Evolutionary conservation across 164 flowering plant species (phyloP).

Genomic region (Magnolia sinica): DNA sequence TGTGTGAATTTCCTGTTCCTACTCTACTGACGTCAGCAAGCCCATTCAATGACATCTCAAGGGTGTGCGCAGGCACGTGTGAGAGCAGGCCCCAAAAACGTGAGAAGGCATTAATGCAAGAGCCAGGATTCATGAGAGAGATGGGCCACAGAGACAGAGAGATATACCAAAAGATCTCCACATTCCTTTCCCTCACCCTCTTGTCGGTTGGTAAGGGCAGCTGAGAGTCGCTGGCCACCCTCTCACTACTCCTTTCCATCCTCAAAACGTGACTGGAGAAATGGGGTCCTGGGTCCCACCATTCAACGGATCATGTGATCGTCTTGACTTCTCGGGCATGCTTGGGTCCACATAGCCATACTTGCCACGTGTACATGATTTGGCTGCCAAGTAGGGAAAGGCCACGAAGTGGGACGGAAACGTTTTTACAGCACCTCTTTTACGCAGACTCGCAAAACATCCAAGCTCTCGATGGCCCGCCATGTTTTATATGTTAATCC

Average conservation of each 20-base stretch:
- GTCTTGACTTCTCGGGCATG: not conserved
- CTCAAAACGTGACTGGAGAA: not conserved
- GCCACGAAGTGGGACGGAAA: too few relatives aligned
- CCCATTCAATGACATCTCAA: too few relatives aligned
- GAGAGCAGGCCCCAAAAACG: not conserved
- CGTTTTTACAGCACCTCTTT: too few relatives aligned
- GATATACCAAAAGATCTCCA: slow-evolving; percentile 1
- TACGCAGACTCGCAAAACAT: too few relatives aligned
- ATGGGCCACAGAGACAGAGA: not conserved
- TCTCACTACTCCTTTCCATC: not conserved
- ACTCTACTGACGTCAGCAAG: too few relatives aligned
- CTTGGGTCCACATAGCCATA: not conserved
- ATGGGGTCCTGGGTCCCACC: not conserved
- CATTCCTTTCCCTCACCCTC: not conserved
- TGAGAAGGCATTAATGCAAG: not conserved
- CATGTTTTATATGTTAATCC: too few relatives aligned
- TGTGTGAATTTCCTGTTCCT: too few relatives aligned
- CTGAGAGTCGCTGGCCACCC: not conserved
- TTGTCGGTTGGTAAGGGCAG: slow-evolving; percentile 14
- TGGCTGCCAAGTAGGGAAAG: too few relatives aligned
- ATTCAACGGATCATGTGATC: not conserved
- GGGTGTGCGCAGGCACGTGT: too few relatives aligned
- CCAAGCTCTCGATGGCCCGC: too few relatives aligned
- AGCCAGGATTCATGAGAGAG: not conserved
- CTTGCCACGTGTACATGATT: not conserved